Evolutionary conservation across 225 moss, liverwort and hornwort species (phyloP), one percentile per base, ranked within the genome.

Genomic region (Bryoerythrophyllum caledonicum): DNA sequence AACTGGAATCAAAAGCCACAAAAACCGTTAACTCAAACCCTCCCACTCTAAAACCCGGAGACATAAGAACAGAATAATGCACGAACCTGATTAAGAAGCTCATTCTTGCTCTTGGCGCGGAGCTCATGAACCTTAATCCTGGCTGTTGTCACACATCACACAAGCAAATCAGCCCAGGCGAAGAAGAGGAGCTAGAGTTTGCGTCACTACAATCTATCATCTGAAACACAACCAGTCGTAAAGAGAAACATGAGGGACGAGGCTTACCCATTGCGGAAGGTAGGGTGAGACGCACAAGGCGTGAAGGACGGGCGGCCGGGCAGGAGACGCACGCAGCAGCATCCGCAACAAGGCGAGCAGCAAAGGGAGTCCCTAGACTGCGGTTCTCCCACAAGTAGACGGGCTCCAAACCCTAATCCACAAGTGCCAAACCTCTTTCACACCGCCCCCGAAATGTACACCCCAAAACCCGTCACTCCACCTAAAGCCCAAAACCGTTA

Each of bases 61-160:
- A n/a, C n/a, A n/a, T n/a, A n/a, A n/a, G 16, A 15, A 14, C 44
- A 53, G 2, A 27, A 14, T 14, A 56, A 69, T 16, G 13, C 12
- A 35, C 68, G 41, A 4, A 82, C 87, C 87, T 88, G 87, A 69
- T 80, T 88, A 32, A 88, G 82, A 11, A 88, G 82, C 26, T 88
- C 88, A 80, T 85, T 88, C 78, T 88, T 88, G 85, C 78, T 80
- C 85, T 88, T 88, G 12, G 76, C 69, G 9, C 88, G 85, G 56
- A 88, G 82, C 82, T 88, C 88, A 51, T 88, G 82, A 35, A 88
- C 88, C 72, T 85, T 88, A 43, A 88, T 85, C 85, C 85, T 88
- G 60, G 85, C 88, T 88, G 85, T 65, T 88, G 85, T 69, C 24
- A 20, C 54, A 70, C 64, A 77, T 70, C 37, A 20, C 60, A 53